phyloP scores from a whole-genome alignment of 805 yeast genomes.

The Starmerella geochares region DNA sequence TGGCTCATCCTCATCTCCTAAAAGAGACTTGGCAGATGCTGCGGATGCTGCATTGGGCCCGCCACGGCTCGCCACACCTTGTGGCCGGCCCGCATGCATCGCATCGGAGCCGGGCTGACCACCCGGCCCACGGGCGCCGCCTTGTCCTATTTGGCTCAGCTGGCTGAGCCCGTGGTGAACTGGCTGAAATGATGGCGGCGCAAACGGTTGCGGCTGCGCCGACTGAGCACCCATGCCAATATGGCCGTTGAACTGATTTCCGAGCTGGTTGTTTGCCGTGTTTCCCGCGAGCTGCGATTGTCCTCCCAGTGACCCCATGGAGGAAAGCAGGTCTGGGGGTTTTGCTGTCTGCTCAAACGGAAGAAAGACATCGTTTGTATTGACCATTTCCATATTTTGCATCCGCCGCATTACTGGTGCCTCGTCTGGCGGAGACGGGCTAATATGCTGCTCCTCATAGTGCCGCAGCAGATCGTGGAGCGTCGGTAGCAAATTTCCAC shows the following conservation, averaged over 20 bases:
- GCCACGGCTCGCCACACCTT: not conserved
- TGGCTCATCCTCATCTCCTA: conserved; percentile 50
- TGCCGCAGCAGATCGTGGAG: conserved; percentile 87
- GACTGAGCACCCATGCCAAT: not conserved
- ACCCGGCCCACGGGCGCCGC: not conserved
- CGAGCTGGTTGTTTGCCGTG: not conserved
- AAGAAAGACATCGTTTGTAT: conserved; percentile 85
- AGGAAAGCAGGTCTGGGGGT: conserved; percentile 4
- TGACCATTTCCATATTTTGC: conserved; percentile 71
- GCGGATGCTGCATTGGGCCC: not conserved
- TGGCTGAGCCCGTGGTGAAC: conserved; percentile 8
- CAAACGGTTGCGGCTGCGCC: conserved; percentile 17
- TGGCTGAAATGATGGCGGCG: conserved; percentile 24
- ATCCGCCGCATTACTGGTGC: conserved; percentile 30
- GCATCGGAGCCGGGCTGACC: not conserved
- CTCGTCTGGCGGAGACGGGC: conserved; percentile 44
- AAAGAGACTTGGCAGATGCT: not conserved
- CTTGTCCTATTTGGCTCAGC: conserved; percentile 2
- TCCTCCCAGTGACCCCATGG: not conserved
- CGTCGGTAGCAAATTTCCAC: conserved; percentile 86
- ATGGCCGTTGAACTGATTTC: not conserved
- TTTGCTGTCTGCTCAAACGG: conserved; percentile 24
- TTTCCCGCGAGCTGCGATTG: not conserved
- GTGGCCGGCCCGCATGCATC: not conserved
- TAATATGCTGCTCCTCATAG: conserved; percentile 91